phyloP scores from a whole-genome alignment of 768 basidiomycete genomes.

The Leccinum imitatum region DNA sequence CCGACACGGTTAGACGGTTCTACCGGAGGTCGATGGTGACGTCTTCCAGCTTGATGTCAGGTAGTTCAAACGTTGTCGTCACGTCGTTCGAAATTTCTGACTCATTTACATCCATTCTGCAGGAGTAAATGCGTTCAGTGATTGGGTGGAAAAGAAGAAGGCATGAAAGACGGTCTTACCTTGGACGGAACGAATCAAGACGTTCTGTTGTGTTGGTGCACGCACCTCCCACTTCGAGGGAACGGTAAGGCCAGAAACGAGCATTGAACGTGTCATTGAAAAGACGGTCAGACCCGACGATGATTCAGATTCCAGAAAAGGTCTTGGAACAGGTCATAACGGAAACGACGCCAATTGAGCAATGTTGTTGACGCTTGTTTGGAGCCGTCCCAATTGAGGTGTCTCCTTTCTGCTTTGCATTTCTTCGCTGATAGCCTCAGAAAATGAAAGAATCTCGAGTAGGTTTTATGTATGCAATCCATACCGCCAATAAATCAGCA shows the following conservation, averaged over 20 bases:
- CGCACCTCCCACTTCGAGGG: background rate
- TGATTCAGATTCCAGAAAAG: too few relatives aligned
- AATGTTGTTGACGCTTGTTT: too few relatives aligned
- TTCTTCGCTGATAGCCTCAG: too few relatives aligned
- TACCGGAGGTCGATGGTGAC: constrained; percentile 47
- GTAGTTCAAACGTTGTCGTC: constrained; percentile 37
- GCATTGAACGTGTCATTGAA: constrained; percentile 5
- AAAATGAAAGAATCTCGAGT: too few relatives aligned
- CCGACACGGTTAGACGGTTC: constrained; percentile 45
- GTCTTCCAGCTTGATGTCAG: constrained; percentile 47
- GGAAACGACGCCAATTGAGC: background rate
- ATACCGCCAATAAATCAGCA: too few relatives aligned
- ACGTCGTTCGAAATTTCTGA: constrained; percentile 40
- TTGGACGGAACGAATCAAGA: constrained; percentile 18
- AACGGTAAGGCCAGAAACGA: constrained; percentile 14
- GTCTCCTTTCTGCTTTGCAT: too few relatives aligned
- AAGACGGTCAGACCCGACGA: background rate
- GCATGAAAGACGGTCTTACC: constrained; percentile 3
- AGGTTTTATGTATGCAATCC: too few relatives aligned
- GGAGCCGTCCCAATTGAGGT: too few relatives aligned
- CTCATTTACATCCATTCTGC: constrained; percentile 48
- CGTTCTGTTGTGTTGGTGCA: background rate
- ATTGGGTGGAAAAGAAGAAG: too few relatives aligned
- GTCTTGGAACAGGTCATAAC: background rate
- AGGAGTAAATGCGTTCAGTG: background rate